Percentiles rank a stretch among this genome's conserved stretches.
Conservation (phyloP, 2,329 filamentous ascomycete genomes). For the Rutstroemia sydowiana region DNA sequence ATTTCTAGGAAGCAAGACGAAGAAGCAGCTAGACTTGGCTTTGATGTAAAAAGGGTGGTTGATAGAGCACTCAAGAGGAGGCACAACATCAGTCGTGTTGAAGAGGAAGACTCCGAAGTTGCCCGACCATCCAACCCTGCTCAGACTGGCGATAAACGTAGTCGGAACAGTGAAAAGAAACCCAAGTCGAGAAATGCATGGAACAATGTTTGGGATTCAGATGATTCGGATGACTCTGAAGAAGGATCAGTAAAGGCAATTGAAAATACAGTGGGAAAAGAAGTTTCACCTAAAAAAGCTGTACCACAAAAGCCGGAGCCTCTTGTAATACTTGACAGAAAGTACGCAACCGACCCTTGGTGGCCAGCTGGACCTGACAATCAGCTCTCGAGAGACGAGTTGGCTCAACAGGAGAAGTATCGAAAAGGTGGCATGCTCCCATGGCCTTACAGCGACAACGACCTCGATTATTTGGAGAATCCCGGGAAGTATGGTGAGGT, state of each 20-base stretch:
- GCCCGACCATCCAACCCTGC: neutral
- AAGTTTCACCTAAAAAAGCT: too few relatives aligned
- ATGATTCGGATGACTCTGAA: neutral
- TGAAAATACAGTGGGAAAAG: too few relatives aligned
- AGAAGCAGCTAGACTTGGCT: constrained; percentile 1
- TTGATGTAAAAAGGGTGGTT: neutral
- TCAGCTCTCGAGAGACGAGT: neutral
- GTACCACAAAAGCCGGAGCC: too few relatives aligned
- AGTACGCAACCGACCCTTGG: neutral
- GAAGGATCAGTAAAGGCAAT: too few relatives aligned
- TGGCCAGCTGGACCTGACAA: neutral
- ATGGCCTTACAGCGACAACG: neutral
- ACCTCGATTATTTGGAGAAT: neutral
- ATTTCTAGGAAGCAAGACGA: constrained; percentile 2
- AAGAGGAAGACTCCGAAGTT: neutral
- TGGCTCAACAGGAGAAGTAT: neutral
- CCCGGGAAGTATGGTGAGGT: neutral
- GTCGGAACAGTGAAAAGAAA: neutral
- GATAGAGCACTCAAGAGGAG: neutral
- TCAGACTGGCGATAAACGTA: constrained; percentile 1
- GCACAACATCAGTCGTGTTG: neutral
- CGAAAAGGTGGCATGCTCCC: neutral
- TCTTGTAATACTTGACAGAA: too few relatives aligned
- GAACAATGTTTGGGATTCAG: neutral
- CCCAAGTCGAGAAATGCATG: neutral